A percentile compares a stretch with the other conserved stretches of the same genome.
phyloP scores from a whole-genome alignment of 345 rosid species.

The Sonneratia alba region DNA sequence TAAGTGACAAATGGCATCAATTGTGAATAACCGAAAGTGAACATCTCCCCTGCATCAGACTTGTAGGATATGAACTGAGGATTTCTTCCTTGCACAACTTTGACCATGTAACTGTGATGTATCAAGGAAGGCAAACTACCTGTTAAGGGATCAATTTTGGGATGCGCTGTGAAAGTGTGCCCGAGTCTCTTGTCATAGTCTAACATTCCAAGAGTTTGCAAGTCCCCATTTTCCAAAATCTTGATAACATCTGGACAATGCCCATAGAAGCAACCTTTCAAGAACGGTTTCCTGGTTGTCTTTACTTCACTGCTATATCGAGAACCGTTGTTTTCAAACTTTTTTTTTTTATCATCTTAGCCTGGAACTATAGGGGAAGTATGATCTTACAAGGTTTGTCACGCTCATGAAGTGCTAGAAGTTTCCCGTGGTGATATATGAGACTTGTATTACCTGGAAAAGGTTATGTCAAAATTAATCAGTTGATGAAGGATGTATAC shows the following conservation, averaged over 20 bases:
- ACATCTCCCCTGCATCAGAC: conserved; percentile 74
- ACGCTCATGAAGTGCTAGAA: conserved; percentile 66
- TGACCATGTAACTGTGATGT: too few species aligned
- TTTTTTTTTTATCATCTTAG: too few species aligned
- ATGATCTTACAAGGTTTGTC: conserved; percentile 84
- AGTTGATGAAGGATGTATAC: too few species aligned
- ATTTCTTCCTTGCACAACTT: too few species aligned
- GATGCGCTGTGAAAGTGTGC: conserved; percentile 95
- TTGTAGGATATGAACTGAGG: too few species aligned
- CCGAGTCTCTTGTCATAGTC: conserved; percentile 85
- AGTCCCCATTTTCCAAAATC: conserved; percentile 93
- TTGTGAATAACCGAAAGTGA: conserved; percentile 74
- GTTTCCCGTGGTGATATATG: conserved; percentile 81
- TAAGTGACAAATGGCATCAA: conserved; percentile 71
- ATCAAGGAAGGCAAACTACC: conserved; percentile 27
- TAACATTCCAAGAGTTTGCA: conserved; percentile 83
- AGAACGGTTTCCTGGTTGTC: too few species aligned
- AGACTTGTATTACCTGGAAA: conserved; percentile 80
- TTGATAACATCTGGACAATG: conserved; percentile 60
- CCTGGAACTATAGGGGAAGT: too few species aligned
- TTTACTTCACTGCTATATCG: too few species aligned
- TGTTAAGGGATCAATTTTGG: conserved; percentile 81
- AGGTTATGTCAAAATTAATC: conserved; percentile 1
- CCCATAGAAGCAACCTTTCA: background rate
- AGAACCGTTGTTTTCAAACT: too few species aligned